Evolutionary conservation across 2,329 filamentous ascomycete genomes (phyloP), one percentile per base, ranked within the genome.

Genomic region (Fonsecaea erecta): DNA sequence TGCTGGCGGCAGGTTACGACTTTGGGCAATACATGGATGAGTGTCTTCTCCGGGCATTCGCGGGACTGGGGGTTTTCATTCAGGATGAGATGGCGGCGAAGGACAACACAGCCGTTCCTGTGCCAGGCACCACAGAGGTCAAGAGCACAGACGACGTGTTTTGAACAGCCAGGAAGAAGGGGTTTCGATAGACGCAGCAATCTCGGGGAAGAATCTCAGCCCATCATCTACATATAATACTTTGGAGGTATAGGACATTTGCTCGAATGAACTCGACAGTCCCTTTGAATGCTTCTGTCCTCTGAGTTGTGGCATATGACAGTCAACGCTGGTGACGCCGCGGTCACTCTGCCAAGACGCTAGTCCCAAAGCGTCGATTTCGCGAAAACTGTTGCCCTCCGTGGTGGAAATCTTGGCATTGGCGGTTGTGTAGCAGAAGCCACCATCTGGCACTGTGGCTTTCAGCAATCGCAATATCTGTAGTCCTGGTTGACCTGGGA

Each of bases 41-140:
- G 26, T 89, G 91, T 26, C 80, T 99, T 75, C 90, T 92, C 66
- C 93, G 97, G 75, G 93, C 94, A 0, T 98, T 97, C 78, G 88
- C 91, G 0, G 95, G 96, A 0, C 77, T 99, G 66, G 92, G 91
- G 0, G 91, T 96, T 48, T 96, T 96, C 72, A 82, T 99, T 48
- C 89, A 86, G 37, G 92, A 97, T 52, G 93, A 96, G 74, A 73
- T 69, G 64, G 48, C 53, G 7, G 40, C 55, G n/a, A 69, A 66
- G 48, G 56, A 54, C 48, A 68, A 68, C n/a, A 51, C 60, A 11
- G 52, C 61, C 30, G 55, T 65, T 7, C 64, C 62, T 40, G 54
- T 61, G 11, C 54, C 64, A 24, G 62, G 48, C 7, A 46, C 55
- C 46, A 46, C 43, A 46, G 46, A 32, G 21, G 34, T 28, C 34